Evolutionary conservation across 306 rosid genomes (phyloP), one percentile per base, ranked within the genome.

Genomic region (Trifolium subterraneum): DNA sequence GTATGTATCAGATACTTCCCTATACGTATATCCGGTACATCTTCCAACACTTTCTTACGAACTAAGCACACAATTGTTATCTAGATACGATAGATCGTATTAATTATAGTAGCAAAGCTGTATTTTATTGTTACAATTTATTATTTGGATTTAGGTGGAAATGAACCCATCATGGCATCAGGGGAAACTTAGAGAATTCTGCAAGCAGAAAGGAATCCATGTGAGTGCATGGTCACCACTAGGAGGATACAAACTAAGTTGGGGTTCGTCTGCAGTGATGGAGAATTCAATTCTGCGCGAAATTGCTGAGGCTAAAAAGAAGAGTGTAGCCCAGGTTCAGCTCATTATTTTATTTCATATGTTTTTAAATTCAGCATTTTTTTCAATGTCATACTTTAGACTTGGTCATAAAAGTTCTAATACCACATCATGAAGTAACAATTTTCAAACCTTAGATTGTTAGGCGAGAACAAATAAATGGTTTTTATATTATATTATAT

Each of bases 171-270:
- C 51, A 38, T 64, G 70, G 67, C 45, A 66, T 14, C 80, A 75
- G n/a, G 71, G 33, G 19, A 66, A 63, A 63, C 68, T 63, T 27
- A 63, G 8, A 35, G 68, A 35, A 4, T 63, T 63, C n/a, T 63
- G 68, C 80, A 76, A 38, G 58, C 36, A 67, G 7, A 76, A 67
- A 76, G 61, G 68, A 59, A 72, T 79, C 35, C 83, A 79, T 58
- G 74, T 72, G 31, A 65, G 78, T 65, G 83, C 79, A 66, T 79
- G 83, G 83, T 79, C 78, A 11, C 79, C 83, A 42, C 41, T 79
- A 33, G 83, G 70, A 68, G 77, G 77, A 47, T 67, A 84, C 64
- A 70, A n/a, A 12, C 50, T 12, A 44, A 33, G 16, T 0, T 80
- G 60, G 74, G 84, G 82, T 44, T 18, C 83, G 19, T 2, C 20